Base-by-base conservation (phyloP, 1,284 basidiomycete genomes). In the Mycosarcoma maydis region DNA sequence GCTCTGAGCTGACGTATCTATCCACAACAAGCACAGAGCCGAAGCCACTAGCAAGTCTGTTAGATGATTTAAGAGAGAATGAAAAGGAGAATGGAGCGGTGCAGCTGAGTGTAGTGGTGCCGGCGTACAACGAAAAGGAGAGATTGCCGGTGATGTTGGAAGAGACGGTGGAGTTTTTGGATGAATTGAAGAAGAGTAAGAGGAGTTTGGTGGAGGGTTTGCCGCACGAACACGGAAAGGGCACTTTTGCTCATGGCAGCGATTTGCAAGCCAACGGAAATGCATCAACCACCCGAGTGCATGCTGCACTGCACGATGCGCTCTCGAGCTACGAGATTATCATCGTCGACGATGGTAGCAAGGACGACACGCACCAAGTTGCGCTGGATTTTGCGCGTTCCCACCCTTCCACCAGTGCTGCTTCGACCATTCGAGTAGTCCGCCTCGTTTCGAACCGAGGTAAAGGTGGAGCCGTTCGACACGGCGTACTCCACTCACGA, bases 381-480 rank as follows among this genome's bases (percentile, higher is more conserved):
- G 90, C 90, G 2, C 84, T 94, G 38, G 80, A 85, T 23, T 85
- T 92, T 36, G 90, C 90, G 0, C 73, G 83, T 4, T 81, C 86
- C 51, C 86, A 90, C 79, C 66, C 71, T 71, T 85, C 6, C 81
- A 81, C 56, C 7, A 36, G 58, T 1, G 69, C 86, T 88, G 73
- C 59, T 11, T n/a, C n/a, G n/a, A n/a, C n/a, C n/a, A 88, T 95
- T 47, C 87, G 90, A 43, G 87, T 96, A 6, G 87, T 94, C 40
- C 87, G 85, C n/a, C 84, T 96, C 44, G 87, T 87, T 77, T 84
- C 86, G 75, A 97, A 96, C 78, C 83, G 90, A 11, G 94, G 94
- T 1, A 97, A 96, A 80, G 94, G 94, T 22, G 94, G 92, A 1
- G 92, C 93, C 0, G 93, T 96, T 19, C 85, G 90, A 36, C 93